Base-by-base conservation (phyloP, 208 protist species). In the Leishmania tarentolae region DNA sequence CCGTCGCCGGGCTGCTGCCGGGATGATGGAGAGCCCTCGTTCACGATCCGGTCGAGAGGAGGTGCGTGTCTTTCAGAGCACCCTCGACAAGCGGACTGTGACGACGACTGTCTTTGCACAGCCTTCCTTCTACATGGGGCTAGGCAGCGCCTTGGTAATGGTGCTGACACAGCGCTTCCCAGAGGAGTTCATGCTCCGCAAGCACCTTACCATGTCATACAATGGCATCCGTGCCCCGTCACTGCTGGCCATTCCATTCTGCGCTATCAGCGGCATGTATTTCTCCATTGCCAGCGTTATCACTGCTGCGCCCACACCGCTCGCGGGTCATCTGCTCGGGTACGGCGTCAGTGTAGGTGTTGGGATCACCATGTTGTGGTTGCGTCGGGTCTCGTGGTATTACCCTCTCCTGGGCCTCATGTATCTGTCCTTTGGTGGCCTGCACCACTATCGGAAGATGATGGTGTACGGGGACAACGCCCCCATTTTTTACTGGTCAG, bases 401-500 rank as follows among this genome's bases (percentile, higher is more conserved):
- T 97, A 97, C 82, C 91, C 94, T n/a, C 80, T 95, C 70, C 87
- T 97, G 4, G 92, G 91, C 17, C 59, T 85, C 17, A 91, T 92
- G 83, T 97, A 95, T 78, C 83, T 97, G 42, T 89, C 90, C 13
- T 97, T 93, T 85, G 94, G 94, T 52, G 90, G 92, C 13, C 87
- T 97, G 52, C 94, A 97, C 77, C 94, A 97, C 86, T 97, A 97
- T 86, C 79, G 92, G 15, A 88, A 91, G 42, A 91, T 97, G 90
- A 97, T 95, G 94, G 80, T 97, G 74, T 92, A 93, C 84, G 90
- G 92, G 46, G 92, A 95, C 81, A 95, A 97, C 84, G 92, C 94
- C 13, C 94, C 94, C 0, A 86, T 97, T 17, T 95, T 94, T 75
- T 90, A 94, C 78, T 94, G 90, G 91, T 88, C 88, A 6, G 94